phyloP scores from a whole-genome alignment of 148 eudicot genomes.

The Drosera capensis region DNA sequence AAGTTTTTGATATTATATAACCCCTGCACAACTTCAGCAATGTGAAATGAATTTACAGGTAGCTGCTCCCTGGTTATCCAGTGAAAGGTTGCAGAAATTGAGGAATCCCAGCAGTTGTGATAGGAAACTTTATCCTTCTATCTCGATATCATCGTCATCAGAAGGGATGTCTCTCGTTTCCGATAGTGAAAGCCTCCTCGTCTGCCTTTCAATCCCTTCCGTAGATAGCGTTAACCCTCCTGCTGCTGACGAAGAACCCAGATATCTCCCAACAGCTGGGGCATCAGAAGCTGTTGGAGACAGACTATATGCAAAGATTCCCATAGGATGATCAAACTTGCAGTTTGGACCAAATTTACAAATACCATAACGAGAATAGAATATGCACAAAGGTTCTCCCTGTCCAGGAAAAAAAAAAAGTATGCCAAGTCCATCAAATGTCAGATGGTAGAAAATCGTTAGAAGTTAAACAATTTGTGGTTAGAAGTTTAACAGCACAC shows the following conservation, averaged over 20 bases:
- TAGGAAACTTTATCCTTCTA: constrained; percentile 27
- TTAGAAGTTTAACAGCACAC: too few relatives aligned
- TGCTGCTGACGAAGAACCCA: constrained; percentile 51
- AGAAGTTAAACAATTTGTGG: too few relatives aligned
- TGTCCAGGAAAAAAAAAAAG: constrained; percentile 11
- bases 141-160: constrained; percentile 39
- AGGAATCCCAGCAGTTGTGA: constrained; percentile 10
- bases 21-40: constrained; percentile 61
- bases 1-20: constrained; percentile 20
- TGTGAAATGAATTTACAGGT: constrained; percentile 58
- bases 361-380: constrained; percentile 85
- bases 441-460: too few relatives aligned
- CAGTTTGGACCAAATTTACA: constrained; percentile 97
- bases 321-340: constrained; percentile 90
- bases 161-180: constrained; percentile 55
- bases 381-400: constrained; percentile 91
- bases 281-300: constrained; percentile 42
- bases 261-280: constrained; percentile 38
- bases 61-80: constrained; percentile 22
- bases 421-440: neutral
- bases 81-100: constrained; percentile 27
- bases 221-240: constrained; percentile 25
- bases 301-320: constrained; percentile 42
- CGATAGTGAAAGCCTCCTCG: constrained; percentile 47
- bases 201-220: constrained; percentile 35